phyloP scores from a whole-genome alignment of 108 stramenopile genomes.

The Pseudonitzschia multistriata region DNA sequence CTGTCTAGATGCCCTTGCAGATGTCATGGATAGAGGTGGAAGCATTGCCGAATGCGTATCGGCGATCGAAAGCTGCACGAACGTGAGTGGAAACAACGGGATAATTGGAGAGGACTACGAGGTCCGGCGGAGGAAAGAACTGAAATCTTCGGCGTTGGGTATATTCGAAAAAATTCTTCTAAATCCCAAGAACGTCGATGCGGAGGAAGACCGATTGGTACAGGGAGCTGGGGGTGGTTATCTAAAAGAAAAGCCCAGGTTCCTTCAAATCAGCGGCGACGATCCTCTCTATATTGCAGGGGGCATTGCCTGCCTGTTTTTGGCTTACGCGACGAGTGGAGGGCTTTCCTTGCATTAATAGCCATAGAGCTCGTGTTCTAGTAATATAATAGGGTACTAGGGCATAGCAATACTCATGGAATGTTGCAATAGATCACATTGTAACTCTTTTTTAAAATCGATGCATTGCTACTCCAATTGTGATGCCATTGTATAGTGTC shows the following conservation, averaged over 20 bases:
- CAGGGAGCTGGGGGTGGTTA: slow-evolving; percentile 76
- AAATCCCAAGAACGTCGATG: slow-evolving; percentile 62
- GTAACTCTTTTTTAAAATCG: neutral
- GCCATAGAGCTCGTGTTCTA: neutral
- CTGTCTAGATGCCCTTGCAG: slow-evolving; percentile 75
- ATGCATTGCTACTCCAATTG: neutral
- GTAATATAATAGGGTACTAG: no score
- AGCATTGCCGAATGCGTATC: slow-evolving; percentile 71
- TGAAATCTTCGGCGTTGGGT: slow-evolving; percentile 37
- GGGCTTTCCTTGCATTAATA: slow-evolving; percentile 22
- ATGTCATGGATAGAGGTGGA: slow-evolving; percentile 72
- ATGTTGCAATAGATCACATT: neutral
- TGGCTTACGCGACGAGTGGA: slow-evolving; percentile 60
- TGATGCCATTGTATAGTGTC: neutral
- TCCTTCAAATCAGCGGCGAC: slow-evolving; percentile 59
- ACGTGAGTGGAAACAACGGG: slow-evolving; percentile 56
- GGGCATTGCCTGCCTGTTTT: slow-evolving; percentile 59
- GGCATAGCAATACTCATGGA: neutral
- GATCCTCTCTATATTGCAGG: slow-evolving; percentile 78
- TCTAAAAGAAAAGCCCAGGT: slow-evolving; percentile 33
- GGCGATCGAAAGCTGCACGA: slow-evolving; percentile 68
- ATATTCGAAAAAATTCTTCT: slow-evolving; percentile 46
- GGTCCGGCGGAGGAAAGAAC: slow-evolving; percentile 43
- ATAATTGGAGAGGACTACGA: slow-evolving; percentile 65
- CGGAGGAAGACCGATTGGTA: slow-evolving; percentile 57